phyloP scores from a whole-genome alignment of 1,284 basidiomycete genomes.

The Quambalaria eucalypti region DNA sequence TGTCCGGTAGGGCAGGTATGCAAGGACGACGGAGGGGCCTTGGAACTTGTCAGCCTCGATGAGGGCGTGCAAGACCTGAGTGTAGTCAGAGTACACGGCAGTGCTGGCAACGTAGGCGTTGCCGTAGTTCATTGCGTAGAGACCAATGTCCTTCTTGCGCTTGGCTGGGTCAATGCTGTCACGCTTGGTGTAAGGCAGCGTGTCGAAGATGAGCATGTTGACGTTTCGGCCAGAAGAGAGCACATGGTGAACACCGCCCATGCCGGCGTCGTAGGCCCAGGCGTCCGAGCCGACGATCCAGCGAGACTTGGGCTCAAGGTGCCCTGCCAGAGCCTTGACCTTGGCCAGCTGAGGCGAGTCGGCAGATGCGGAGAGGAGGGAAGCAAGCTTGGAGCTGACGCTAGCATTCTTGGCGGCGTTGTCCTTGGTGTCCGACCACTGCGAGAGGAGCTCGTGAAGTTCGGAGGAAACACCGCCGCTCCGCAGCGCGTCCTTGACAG shows the following conservation, averaged over 20 bases:
- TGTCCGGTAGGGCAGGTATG: slow-evolving; percentile 79
- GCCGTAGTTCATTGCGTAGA: slow-evolving; percentile 96
- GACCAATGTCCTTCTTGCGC: slow-evolving; percentile 46
- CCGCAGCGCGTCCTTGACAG: slow-evolving; percentile 30
- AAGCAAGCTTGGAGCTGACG: slow-evolving; percentile 19
- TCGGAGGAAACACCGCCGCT: slow-evolving; percentile 23
- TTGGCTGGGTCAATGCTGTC: slow-evolving; percentile 38
- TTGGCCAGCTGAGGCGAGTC: slow-evolving; percentile 44
- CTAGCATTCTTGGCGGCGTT: slow-evolving; percentile 25
- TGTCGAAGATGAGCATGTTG: slow-evolving; percentile 93
- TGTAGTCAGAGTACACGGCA: slow-evolving; percentile 89
- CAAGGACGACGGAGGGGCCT: slow-evolving; percentile 85
- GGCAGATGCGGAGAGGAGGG: slow-evolving; percentile 57
- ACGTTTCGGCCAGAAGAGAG: slow-evolving; percentile 82
- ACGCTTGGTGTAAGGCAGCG: slow-evolving; percentile 71
- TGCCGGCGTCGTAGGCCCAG: slow-evolving; percentile 92
- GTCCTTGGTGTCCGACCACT: slow-evolving; percentile 25
- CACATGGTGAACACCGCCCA: slow-evolving; percentile 90
- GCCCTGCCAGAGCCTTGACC: slow-evolving; percentile 26
- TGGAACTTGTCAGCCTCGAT: slow-evolving; percentile 82
- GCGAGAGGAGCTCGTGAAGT: slow-evolving; percentile 28
- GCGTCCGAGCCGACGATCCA: slow-evolving; percentile 98
- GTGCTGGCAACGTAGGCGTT: slow-evolving; percentile 91
- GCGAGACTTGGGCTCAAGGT: slow-evolving; percentile 47
- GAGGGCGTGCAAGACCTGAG: slow-evolving; percentile 84